phyloP scores from a whole-genome alignment of 1,284 basidiomycete species.

The Rhodotorula sp. region DNA sequence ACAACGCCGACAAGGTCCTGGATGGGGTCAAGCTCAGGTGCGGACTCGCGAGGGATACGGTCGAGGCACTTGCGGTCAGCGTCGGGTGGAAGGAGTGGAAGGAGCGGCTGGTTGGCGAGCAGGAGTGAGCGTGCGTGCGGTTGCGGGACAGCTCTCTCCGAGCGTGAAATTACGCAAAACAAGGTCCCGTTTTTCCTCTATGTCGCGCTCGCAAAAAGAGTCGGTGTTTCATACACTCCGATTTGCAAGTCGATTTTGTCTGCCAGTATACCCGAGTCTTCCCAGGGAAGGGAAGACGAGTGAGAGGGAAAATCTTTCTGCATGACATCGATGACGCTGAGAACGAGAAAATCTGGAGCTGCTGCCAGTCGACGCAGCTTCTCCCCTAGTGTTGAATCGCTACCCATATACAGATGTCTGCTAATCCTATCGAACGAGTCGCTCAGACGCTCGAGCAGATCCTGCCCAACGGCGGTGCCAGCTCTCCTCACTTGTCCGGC shows the following conservation, averaged over 20 bases:
- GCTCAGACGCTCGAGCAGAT: conserved; percentile 23
- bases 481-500: conserved; percentile 12
- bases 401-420: neutral
- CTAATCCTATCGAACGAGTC: conserved; percentile 25
- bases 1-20: conserved; percentile 29
- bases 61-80: conserved; percentile 29
- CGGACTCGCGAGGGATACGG: conserved; percentile 24
- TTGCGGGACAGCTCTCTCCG: no score
- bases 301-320: neutral
- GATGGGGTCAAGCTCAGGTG: conserved; percentile 39
- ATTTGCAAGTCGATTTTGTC: no score
- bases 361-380: neutral
- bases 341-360: neutral
- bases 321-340: conserved; percentile 1
- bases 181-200: no score
- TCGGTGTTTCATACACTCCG: no score
- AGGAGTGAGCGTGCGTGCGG: neutral
- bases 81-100: conserved; percentile 34
- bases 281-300: neutral
- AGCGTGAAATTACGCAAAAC: no score
- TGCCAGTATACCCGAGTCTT: no score
- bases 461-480: conserved; percentile 14
- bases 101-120: conserved; percentile 22
- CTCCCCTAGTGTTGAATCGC: neutral
- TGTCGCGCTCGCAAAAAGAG: no score